phyloP scores from a whole-genome alignment of 139 green algal genomes.

The Tetradesmus lagerheimii region DNA sequence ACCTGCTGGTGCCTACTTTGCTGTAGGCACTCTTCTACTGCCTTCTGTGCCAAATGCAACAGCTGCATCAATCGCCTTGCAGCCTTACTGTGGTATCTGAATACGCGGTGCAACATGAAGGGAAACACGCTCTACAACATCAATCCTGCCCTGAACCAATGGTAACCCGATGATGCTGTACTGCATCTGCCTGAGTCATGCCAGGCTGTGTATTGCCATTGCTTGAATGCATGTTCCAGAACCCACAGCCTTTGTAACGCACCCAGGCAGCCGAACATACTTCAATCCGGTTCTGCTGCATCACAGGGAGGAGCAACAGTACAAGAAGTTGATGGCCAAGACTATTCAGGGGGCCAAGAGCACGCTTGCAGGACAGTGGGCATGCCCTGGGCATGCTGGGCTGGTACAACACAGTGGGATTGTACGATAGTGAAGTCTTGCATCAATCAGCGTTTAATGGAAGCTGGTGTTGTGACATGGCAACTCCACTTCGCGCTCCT shows the following conservation, averaged over 20 bases:
- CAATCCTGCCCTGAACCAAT: constrained; percentile 28
- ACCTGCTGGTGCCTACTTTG: background rate
- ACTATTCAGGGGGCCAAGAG: constrained; percentile 11
- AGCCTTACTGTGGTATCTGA: too few species aligned
- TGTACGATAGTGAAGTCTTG: too few species aligned
- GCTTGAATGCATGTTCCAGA: background rate
- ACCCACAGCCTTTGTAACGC: too few species aligned
- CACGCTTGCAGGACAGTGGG: background rate
- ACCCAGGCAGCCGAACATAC: background rate
- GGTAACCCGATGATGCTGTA: background rate
- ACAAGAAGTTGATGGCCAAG: constrained; percentile 13
- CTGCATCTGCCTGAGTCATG: background rate
- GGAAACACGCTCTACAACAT: constrained; percentile 4
- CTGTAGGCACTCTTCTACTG: too few species aligned
- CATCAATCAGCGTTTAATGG: too few species aligned
- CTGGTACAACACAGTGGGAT: too few species aligned
- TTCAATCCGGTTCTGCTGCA: background rate
- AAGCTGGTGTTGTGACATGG: too few species aligned
- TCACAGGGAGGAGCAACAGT: constrained; percentile 23
- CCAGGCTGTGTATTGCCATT: background rate
- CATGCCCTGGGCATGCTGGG: background rate
- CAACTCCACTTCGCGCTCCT: too few species aligned
- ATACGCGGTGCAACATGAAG: background rate
- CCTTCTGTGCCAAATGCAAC: too few species aligned
- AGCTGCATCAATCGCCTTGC: too few species aligned